A percentile compares a stretch with the other conserved stretches of the same genome.
These are phyloP conservation scores for Fraxinus sp. DNA, from an alignment of 305 asterid species.

Conservation along the genomic window DNA sequence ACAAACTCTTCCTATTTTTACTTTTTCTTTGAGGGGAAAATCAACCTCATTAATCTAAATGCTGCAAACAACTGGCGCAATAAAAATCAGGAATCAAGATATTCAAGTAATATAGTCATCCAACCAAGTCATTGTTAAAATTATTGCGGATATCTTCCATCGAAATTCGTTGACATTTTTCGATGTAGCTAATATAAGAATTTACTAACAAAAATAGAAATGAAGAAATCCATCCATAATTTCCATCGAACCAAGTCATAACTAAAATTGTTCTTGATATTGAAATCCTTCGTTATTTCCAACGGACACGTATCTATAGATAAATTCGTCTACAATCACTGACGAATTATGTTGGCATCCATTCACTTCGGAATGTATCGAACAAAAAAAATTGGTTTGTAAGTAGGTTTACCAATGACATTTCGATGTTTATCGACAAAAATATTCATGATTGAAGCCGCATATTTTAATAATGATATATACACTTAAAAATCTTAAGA, in stretches of 20 bases:
- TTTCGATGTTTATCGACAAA: not conserved
- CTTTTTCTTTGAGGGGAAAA: no score
- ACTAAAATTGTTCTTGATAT: no score
- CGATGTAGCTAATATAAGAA: not conserved
- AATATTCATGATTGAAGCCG: not conserved
- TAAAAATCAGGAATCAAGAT: not conserved
- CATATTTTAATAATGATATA: no score
- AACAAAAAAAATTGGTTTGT: not conserved
- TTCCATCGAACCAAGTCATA: not conserved
- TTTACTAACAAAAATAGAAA: not conserved
- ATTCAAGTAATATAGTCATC: not conserved
- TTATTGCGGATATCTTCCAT: not conserved
- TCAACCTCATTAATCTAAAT: no score
- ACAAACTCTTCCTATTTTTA: no score
- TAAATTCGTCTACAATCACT: no score
- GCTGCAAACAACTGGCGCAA: no score
- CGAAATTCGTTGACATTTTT: not conserved
- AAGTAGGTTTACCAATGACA: not conserved
- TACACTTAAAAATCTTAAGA: not conserved
- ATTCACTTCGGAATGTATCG: not conserved
- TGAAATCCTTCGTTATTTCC: no score
- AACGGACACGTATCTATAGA: no score
- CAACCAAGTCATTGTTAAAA: not conserved
- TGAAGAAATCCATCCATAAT: not conserved
- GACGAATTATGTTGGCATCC: no score